Evolutionary conservation across 2,329 filamentous ascomycete species (phyloP).

Genomic region (Ascochyta viciae-villosae): DNA sequence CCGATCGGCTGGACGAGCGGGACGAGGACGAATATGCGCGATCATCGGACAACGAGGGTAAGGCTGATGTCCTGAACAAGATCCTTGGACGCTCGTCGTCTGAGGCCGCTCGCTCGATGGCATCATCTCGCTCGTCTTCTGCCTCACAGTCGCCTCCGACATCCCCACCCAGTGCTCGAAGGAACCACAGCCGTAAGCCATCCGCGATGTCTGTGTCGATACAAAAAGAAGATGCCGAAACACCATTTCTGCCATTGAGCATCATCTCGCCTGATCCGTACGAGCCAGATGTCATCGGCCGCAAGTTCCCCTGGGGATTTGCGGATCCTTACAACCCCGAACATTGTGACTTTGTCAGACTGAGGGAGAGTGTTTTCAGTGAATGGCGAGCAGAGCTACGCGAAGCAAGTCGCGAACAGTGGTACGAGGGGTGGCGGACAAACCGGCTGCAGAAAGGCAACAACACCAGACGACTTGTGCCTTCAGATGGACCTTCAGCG

Average conservation of each 20-base stretch:
- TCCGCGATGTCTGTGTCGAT: conserved; percentile 51
- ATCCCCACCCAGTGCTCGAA: conserved; percentile 42
- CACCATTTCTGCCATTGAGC: conserved; percentile 83
- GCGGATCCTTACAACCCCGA: conserved; percentile 89
- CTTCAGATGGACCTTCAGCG: conserved; percentile 39
- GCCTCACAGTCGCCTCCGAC: conserved; percentile 42
- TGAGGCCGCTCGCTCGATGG: conserved; percentile 43
- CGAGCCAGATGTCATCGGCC: conserved; percentile 78
- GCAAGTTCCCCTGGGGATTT: conserved; percentile 95
- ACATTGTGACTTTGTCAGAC: conserved; percentile 90
- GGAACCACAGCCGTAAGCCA: conserved; percentile 49
- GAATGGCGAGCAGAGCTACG: conserved; percentile 93
- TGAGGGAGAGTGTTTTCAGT: conserved; percentile 90
- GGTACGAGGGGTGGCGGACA: conserved; percentile 96
- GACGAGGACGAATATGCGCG: conserved; percentile 57
- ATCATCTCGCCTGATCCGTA: conserved; percentile 95
- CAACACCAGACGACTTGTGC: conserved; percentile 32
- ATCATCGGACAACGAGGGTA: conserved; percentile 43
- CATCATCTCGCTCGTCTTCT: conserved; percentile 42
- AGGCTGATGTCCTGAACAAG: conserved; percentile 48
- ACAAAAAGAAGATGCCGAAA: conserved; percentile 50
- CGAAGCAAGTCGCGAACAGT: conserved; percentile 87
- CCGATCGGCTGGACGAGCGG: conserved; percentile 58
- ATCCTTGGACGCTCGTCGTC: conserved; percentile 48
- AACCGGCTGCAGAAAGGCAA: conserved; percentile 50